These are phyloP conservation scores for Termitomyces heimii DNA, from an alignment of 768 basidiomycete genomes.

Conservation along the genomic window DNA sequence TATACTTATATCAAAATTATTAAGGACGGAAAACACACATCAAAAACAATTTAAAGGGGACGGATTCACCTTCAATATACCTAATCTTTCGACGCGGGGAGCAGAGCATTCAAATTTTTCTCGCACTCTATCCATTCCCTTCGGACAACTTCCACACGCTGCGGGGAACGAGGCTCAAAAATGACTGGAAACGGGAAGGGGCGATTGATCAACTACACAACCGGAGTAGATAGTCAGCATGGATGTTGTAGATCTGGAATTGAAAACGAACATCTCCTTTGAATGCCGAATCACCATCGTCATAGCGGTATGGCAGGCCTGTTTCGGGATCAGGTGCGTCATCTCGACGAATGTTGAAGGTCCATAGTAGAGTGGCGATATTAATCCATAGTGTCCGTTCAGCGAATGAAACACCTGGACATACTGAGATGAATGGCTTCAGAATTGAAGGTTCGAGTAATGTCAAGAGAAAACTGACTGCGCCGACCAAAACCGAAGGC, in stretches of 20 bases:
- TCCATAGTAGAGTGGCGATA: background rate
- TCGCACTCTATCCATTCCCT: background rate
- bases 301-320: background rate
- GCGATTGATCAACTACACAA: background rate
- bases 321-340: background rate
- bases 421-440: background rate
- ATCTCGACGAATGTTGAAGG: background rate
- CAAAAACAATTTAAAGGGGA: too few species aligned
- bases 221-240: too few species aligned
- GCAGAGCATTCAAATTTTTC: background rate
- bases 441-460: background rate
- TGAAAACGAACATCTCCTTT: background rate
- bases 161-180: background rate
- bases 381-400: background rate
- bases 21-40: too few species aligned
- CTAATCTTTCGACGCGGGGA: background rate
- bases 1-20: too few species aligned
- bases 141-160: background rate
- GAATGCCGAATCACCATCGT: background rate
- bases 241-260: too few species aligned
- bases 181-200: background rate
- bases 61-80: too few species aligned
- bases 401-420: background rate
- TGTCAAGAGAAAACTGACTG: background rate
- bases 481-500: background rate